phyloP scores from a whole-genome alignment of 352 stramenopile genomes.

The Phytophthora sojae region DNA sequence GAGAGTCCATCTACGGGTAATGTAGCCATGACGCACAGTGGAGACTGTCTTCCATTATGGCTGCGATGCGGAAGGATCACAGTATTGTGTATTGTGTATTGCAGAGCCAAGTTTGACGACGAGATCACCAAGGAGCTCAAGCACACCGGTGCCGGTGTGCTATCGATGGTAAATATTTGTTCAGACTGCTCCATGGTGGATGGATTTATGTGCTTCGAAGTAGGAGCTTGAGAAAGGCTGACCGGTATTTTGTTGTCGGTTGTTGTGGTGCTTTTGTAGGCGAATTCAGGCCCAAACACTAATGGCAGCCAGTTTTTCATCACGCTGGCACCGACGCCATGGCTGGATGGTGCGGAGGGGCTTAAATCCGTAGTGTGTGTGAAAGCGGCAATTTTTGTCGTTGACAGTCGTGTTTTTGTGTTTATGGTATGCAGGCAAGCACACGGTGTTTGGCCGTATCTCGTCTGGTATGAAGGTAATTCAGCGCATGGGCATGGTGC shows the following conservation, averaged over 20 bases:
- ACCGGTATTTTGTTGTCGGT: not conserved
- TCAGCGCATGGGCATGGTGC: slow-evolving; percentile 91
- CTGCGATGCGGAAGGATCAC: not conserved
- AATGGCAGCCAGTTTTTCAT: slow-evolving; percentile 97
- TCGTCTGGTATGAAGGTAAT: slow-evolving; percentile 94
- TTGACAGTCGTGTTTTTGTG: slow-evolving; percentile 10
- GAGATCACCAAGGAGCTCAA: slow-evolving; percentile 94
- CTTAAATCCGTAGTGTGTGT: not conserved
- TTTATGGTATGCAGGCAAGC: slow-evolving; percentile 72
- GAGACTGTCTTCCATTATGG: not conserved
- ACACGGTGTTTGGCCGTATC: slow-evolving; percentile 95
- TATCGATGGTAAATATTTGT: slow-evolving; percentile 77
- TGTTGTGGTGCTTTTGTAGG: slow-evolving; percentile 41
- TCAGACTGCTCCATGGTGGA: not conserved
- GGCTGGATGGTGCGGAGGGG: slow-evolving; percentile 85
- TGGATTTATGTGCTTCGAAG: not conserved
- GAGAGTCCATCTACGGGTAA: slow-evolving; percentile 93
- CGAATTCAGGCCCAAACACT: slow-evolving; percentile 92
- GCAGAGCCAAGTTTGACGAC: slow-evolving; percentile 93
- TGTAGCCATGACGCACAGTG: slow-evolving; percentile 3
- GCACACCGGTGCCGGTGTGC: slow-evolving; percentile 93
- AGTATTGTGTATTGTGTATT: not conserved
- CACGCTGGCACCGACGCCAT: slow-evolving; percentile 93
- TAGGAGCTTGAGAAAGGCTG: not conserved
- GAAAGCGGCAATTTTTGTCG: not conserved